Conservation (phyloP, 2,329 filamentous ascomycete genomes). For the Aspergillus oerlinghausenensis region DNA sequence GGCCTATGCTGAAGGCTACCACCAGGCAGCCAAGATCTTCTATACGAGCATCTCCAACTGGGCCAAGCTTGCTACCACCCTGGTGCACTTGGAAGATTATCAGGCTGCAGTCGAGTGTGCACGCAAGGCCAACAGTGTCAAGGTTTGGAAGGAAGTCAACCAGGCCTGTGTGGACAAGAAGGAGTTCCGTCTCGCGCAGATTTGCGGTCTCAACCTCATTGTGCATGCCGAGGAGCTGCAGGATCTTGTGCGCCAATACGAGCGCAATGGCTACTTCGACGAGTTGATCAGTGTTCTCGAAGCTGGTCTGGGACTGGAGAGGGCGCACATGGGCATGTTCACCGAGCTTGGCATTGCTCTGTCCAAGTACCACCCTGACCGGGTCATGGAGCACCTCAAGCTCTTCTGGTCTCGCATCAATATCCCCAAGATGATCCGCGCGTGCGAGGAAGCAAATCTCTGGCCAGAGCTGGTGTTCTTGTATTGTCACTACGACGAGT, state of each 20-base stretch:
- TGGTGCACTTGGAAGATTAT: constrained; percentile 96
- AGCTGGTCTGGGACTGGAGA: constrained; percentile 88
- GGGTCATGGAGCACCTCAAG: constrained; percentile 97
- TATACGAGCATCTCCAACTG: constrained; percentile 98
- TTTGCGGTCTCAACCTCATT: constrained; percentile 96
- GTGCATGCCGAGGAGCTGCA: constrained; percentile 94
- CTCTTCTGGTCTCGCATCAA: constrained; percentile 98
- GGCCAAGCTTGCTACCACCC: constrained; percentile 95
- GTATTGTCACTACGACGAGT: constrained; percentile 98
- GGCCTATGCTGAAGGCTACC: constrained; percentile 88
- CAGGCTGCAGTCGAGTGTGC: constrained; percentile 97
- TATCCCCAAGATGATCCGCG: constrained; percentile 92
- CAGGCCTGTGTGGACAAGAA: constrained; percentile 95
- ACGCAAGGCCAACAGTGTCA: constrained; percentile 97
- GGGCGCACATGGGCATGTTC: constrained; percentile 95
- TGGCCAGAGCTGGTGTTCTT: constrained; percentile 98
- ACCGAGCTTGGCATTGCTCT: constrained; percentile 88
- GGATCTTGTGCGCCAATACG: constrained; percentile 92
- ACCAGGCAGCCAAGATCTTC: constrained; percentile 98
- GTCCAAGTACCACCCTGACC: constrained; percentile 90
- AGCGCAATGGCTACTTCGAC: constrained; percentile 95
- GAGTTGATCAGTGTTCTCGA: constrained; percentile 93
- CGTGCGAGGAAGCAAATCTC: constrained; percentile 87
- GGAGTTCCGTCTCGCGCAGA: constrained; percentile 97
- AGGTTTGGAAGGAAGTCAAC: constrained; percentile 99